Base-by-base conservation (phyloP, 345 rosid genomes). In the Alliaria petiolata region DNA sequence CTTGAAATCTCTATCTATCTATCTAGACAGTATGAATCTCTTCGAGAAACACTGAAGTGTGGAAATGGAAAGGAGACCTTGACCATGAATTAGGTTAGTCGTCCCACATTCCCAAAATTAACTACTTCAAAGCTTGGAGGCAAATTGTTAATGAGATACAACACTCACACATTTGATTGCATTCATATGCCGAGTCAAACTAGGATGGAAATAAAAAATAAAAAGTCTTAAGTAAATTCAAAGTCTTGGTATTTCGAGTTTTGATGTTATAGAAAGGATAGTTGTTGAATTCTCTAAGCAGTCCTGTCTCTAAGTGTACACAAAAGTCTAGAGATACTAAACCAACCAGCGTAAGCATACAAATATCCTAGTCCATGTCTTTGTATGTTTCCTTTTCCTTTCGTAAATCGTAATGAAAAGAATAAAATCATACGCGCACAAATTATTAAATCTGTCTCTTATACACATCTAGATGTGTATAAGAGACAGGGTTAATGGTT, bases 221-320 rank as follows among this genome's bases (percentile, higher is more conserved):
- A 39, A 13, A 58, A 58, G 50, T 60, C 65, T 54, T 25, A 16
- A 5, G 47, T 14, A 40, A 25, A 25, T 36, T 60, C 65, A 60
- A 59, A 60, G 65, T 42, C 65, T 60, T 40, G 30, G 35, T 60
- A 26, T 14, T 25, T 60, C 30, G 10, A 57, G 15, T 34, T 39
- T 19, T 39, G 7, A 36, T 12, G 31, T 58, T 20, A 19, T 6
- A 58, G 39, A 36, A 36, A 9, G 4, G 16, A 40, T 14, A 59
- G 65, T 60, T 25, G 65, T n/a, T n/a, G n/a, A 60, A 58, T 60
- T 55, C 39, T 9, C 25, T 3, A 60, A n/a, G n/a, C n/a, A n/a
- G n/a, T n/a, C n/a, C n/a, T n/a, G n/a, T n/a, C n/a, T n/a, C n/a
- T n/a, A n/a, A 39, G 15, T 39, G 34, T 39, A 20, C 34, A 39